Conservation (phyloP, 495 filamentous ascomycete genomes). For the Penicillium daleae region DNA sequence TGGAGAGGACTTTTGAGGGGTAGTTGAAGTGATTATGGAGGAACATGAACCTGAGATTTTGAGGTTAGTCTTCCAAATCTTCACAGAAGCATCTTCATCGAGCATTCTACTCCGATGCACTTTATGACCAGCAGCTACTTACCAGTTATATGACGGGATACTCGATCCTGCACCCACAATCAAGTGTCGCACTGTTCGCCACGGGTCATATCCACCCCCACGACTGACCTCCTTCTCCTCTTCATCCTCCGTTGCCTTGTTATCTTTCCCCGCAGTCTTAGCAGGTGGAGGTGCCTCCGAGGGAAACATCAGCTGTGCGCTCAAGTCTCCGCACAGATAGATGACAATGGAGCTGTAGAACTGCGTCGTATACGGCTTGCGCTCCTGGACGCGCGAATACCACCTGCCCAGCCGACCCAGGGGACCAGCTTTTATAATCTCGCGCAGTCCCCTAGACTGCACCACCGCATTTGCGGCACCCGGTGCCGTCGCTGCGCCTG, state of each 20-base stretch:
- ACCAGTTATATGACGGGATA: constrained; percentile 84
- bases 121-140: constrained; percentile 5
- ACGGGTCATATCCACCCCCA: constrained; percentile 67
- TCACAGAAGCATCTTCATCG: neutral
- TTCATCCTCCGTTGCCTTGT: constrained; percentile 4
- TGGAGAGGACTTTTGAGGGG: constrained; percentile 66
- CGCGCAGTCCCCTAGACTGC: constrained; percentile 59
- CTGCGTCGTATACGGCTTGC: constrained; percentile 77
- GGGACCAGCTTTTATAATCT: constrained; percentile 60
- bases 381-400: constrained; percentile 71
- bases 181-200: constrained; percentile 70
- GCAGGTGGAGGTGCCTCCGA: constrained; percentile 27
- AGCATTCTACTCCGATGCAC: neutral
- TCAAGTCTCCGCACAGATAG: constrained; percentile 78
- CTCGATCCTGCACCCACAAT: constrained; percentile 70
- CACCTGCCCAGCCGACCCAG: constrained; percentile 42
- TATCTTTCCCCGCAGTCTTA: constrained; percentile 3
- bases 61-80: constrained; percentile 6
- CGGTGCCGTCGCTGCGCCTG: constrained; percentile 28
- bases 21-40: constrained; percentile 83
- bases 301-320: constrained; percentile 67
- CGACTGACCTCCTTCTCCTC: constrained; percentile 28
- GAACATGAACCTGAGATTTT: constrained; percentile 70
- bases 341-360: constrained; percentile 73
- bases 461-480: constrained; percentile 47